A percentile compares a stretch with the other conserved stretches of the same genome.
phyloP scores from a whole-genome alignment of 225 moss, liverwort and hornwort species.

The Climacium dendroides region DNA sequence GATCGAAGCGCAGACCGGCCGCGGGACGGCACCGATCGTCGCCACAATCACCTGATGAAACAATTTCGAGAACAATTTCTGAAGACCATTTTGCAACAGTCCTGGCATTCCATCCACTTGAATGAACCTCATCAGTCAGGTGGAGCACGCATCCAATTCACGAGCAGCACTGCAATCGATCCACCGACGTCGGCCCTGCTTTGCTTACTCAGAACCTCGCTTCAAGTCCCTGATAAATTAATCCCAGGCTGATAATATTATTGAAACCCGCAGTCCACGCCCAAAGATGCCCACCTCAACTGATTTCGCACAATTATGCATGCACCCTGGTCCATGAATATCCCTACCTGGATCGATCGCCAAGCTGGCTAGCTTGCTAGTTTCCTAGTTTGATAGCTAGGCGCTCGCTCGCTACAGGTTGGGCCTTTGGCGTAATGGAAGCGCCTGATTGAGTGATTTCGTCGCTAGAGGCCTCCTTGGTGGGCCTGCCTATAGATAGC shows the following conservation, averaged over 20 bases:
- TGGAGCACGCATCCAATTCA: background rate
- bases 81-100: background rate
- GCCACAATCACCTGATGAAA: background rate
- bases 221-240: background rate
- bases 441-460: background rate
- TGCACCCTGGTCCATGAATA: background rate
- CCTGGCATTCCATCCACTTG: background rate
- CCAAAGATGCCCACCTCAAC: background rate
- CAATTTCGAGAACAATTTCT: background rate
- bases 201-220: background rate
- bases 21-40: background rate
- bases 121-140: background rate
- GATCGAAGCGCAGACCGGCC: background rate
- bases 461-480: background rate
- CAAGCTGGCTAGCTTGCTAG: background rate
- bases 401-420: background rate
- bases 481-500: background rate
- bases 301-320: background rate
- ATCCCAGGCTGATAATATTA: background rate
- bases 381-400: background rate
- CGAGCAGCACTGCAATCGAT: background rate
- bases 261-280: background rate
- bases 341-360: background rate
- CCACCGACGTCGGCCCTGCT: background rate
- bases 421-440: background rate